Base-by-base conservation (phyloP, 371 early-diverging fungal species). In the Gilbertella persicaria region DNA sequence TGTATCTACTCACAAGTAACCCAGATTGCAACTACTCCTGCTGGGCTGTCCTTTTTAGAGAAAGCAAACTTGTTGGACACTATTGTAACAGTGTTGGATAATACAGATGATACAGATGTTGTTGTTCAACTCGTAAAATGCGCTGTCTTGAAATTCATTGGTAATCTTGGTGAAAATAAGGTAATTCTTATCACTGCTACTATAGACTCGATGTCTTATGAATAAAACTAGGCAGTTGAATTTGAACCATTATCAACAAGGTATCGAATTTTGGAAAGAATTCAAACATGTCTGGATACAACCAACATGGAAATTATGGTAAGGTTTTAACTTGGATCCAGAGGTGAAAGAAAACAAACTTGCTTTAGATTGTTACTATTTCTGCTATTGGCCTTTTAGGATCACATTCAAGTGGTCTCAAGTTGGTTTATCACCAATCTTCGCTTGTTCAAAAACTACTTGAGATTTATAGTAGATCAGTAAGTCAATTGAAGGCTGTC, bases 81-180 rank as follows among this genome's bases (percentile, higher is more conserved):
- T 19, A 54, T 80, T 12, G 43, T 64, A 16, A 45, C 45, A 24
- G 36, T 63, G 12, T 26, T 80, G 35, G 60, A 58, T 24, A 57
- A 59, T 24, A 54, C 62, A 39, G 51, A 61, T 50, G 65, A 61
- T 13, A 30, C 23, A 12, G 76, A 78, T 55, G 60, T 67, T 6
- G 62, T 30, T 20, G 56, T 61, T 7, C 45, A 60, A 12, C 45
- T 80, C 53, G 55, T 60, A 12, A 72, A 78, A 53, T 73, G 66
- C 37, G 60, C 71, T 13, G 61, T 61, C 16, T 33, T 80, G 41
- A 73, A 77, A 37, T 71, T 80, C 48, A 64, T 78, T 59, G 79
- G 75, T 16, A 57, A 53, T 44, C 53, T 78, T 36, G 67, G 66
- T 19, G 64, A 64, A 39, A 68, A 64, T 17, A 46, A 54, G 50